phyloP scores from a whole-genome alignment of 208 protist species.

The Trypanosoma congolense region DNA sequence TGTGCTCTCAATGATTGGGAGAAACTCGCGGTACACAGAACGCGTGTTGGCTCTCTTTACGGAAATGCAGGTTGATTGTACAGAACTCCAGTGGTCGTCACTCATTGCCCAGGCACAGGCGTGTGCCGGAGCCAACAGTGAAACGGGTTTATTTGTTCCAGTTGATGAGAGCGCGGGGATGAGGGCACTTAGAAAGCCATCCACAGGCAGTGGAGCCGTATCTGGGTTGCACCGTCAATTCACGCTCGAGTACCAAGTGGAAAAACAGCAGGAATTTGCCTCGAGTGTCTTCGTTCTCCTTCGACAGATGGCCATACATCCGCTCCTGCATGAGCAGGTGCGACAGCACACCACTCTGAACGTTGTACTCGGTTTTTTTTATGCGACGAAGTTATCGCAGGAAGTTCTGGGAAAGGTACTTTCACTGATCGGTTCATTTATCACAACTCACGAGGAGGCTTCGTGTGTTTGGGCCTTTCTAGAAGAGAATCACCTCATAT shows the following conservation, averaged over 20 bases:
- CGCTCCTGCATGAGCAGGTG: slow-evolving; percentile 35
- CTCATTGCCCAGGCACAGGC: slow-evolving; percentile 68
- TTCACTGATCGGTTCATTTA: slow-evolving; percentile 64
- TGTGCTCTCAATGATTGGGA: slow-evolving; percentile 81
- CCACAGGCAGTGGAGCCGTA: background rate
- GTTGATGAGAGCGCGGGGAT: slow-evolving; percentile 11
- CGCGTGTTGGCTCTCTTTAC: slow-evolving; percentile 64
- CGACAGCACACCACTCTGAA: slow-evolving; percentile 45
- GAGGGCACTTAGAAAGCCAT: slow-evolving; percentile 9
- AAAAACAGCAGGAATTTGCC: slow-evolving; percentile 60
- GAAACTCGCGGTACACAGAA: slow-evolving; percentile 72
- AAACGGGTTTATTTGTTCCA: slow-evolving; percentile 9
- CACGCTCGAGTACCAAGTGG: slow-evolving; percentile 43
- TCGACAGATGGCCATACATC: slow-evolving; percentile 64
- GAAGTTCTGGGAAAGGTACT: slow-evolving; percentile 67
- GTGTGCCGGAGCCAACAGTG: slow-evolving; percentile 48
- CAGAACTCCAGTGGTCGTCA: slow-evolving; percentile 68
- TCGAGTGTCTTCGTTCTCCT: slow-evolving; percentile 72
- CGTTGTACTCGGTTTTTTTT: slow-evolving; percentile 58
- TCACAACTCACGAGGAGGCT: slow-evolving; percentile 53
- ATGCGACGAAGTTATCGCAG: slow-evolving; percentile 52
- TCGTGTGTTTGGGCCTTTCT: slow-evolving; percentile 56
- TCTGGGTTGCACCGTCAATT: slow-evolving; percentile 43
- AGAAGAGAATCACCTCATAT: slow-evolving; percentile 48
- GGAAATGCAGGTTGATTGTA: slow-evolving; percentile 61